Conservation (phyloP, 768 basidiomycete genomes). For the Dictyophora rubrovolvata region DNA sequence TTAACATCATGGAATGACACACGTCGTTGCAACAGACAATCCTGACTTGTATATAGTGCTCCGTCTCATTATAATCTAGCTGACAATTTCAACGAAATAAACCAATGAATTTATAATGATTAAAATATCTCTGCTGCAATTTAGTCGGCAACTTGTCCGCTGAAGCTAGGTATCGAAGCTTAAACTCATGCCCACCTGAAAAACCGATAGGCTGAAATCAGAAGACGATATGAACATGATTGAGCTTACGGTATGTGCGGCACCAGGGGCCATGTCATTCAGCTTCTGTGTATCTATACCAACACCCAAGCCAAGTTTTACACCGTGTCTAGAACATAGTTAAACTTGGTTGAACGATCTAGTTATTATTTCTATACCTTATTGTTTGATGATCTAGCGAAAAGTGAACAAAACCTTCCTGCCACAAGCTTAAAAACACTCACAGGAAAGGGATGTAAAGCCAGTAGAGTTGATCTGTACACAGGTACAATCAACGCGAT, state of each 20-base stretch:
- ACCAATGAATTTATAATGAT: too few relatives aligned
- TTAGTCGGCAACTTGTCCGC: too few relatives aligned
- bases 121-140: too few relatives aligned
- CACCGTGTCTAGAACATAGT: slow-evolving; percentile 52
- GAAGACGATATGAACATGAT: not conserved
- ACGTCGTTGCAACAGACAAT: too few relatives aligned
- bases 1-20: too few relatives aligned
- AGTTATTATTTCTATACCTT: slow-evolving; percentile 23
- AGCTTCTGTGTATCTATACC: slow-evolving; percentile 91
- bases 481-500: not conserved
- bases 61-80: too few relatives aligned
- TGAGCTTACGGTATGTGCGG: slow-evolving; percentile 63
- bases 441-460: slow-evolving; percentile 70
- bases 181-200: not conserved
- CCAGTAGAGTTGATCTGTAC: slow-evolving; percentile 82
- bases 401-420: not conserved
- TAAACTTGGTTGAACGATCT: not conserved
- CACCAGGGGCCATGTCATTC: slow-evolving; percentile 56
- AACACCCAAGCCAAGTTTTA: slow-evolving; percentile 88
- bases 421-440: slow-evolving; percentile 10
- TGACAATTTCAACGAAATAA: too few relatives aligned
- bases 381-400: slow-evolving; percentile 63
- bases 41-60: too few relatives aligned
- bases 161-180: not conserved
- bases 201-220: not conserved